Evolutionary conservation across 106 monocot genomes (phyloP).

Genomic region (Dendrobium officinale): DNA sequence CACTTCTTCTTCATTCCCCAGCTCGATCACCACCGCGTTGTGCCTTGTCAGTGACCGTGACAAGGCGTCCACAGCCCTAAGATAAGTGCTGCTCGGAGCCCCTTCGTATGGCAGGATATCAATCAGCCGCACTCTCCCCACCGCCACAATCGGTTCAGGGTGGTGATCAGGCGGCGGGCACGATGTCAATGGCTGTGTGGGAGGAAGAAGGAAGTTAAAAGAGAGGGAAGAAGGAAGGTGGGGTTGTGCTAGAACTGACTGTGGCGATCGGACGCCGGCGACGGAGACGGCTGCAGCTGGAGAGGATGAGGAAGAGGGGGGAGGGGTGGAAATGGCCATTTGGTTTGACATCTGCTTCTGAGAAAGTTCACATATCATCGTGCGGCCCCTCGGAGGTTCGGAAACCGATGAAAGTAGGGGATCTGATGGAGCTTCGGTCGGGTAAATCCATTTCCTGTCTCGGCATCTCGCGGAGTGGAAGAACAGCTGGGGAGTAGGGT

Average conservation of each 20-base stretch:
- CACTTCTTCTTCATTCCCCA: conserved; percentile 44
- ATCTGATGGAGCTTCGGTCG: background rate
- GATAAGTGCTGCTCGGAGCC: conserved; percentile 30
- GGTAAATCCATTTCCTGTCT: background rate
- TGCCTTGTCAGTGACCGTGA: conserved; percentile 54
- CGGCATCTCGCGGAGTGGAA: background rate
- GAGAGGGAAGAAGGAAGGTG: conserved; percentile 22
- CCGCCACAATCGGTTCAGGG: background rate
- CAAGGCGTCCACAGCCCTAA: conserved; percentile 52
- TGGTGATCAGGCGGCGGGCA: background rate
- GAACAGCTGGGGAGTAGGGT: background rate
- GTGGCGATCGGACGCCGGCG: background rate
- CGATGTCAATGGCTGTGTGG: background rate
- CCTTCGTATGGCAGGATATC: conserved; percentile 65
- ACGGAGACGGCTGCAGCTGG: conserved; percentile 7
- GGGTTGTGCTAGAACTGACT: background rate
- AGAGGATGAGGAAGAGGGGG: conserved; percentile 3
- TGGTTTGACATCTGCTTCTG: conserved; percentile 14
- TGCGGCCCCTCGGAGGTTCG: background rate
- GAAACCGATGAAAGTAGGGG: background rate
- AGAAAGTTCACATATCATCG: conserved; percentile 30
- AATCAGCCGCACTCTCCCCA: conserved; percentile 46
- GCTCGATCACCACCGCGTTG: conserved; percentile 74
- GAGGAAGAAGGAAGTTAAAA: conserved; percentile 22
- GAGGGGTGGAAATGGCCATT: conserved; percentile 9